phyloP scores from a whole-genome alignment of 2,329 filamentous ascomycete genomes.

The Curvularia lunata region DNA sequence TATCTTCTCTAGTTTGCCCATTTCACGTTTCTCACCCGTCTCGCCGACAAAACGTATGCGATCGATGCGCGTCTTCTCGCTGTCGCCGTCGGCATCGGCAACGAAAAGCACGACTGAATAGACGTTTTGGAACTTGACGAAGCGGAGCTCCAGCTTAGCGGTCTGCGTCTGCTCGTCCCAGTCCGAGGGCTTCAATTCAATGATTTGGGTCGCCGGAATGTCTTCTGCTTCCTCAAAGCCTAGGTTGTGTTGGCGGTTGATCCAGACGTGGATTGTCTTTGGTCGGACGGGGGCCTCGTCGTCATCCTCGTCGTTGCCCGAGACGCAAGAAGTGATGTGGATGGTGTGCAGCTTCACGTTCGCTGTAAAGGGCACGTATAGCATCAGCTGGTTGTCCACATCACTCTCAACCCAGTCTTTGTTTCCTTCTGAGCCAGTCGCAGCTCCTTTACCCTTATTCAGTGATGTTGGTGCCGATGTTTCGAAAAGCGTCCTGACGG shows the following conservation, averaged over 20 bases:
- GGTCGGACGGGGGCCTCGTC: conserved; percentile 82
- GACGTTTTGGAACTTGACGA: conserved; percentile 97
- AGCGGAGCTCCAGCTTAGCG: conserved; percentile 70
- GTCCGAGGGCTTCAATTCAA: conserved; percentile 75
- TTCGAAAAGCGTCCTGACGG: conserved; percentile 77
- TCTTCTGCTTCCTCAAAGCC: conserved; percentile 96
- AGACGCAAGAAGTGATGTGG: conserved; percentile 83
- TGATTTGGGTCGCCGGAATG: conserved; percentile 77
- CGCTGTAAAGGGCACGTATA: conserved; percentile 88
- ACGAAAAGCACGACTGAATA: conserved; percentile 87
- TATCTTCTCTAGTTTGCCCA: conserved; percentile 95
- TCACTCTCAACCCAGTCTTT: conserved; percentile 94
- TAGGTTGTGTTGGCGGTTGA: conserved; percentile 86
- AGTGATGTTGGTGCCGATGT: conserved; percentile 68
- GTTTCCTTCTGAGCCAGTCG: conserved; percentile 51
- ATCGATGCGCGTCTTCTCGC: conserved; percentile 85
- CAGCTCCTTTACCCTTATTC: conserved; percentile 55
- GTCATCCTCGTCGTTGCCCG: conserved; percentile 62
- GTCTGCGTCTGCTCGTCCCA: conserved; percentile 68
- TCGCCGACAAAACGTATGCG: conserved; percentile 83
- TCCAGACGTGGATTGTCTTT: conserved; percentile 82
- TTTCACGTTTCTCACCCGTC: conserved; percentile 86
- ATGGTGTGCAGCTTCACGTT: conserved; percentile 87
- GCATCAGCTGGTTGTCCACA: conserved; percentile 93
- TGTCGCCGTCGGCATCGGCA: conserved; percentile 77